These are phyloP conservation scores for Phytophthora pistaciae DNA, from an alignment of 352 stramenopile species.

Conservation along the genomic window DNA sequence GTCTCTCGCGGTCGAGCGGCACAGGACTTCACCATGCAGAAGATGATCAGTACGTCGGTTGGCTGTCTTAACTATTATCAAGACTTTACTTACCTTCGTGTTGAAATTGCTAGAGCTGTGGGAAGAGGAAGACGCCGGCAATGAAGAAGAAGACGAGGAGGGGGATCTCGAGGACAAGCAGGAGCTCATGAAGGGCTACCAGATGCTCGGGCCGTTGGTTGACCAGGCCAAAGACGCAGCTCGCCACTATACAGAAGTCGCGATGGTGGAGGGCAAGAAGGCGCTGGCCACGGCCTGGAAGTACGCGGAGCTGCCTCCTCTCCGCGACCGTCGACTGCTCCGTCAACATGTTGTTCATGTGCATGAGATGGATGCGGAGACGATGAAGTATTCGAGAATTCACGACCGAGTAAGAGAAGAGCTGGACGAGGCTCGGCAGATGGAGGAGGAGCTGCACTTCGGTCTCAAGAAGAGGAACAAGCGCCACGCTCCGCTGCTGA, in stretches of 20 bases:
- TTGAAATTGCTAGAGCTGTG: constrained; percentile 56
- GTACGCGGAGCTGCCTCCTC: constrained; percentile 66
- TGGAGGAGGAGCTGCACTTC: constrained; percentile 55
- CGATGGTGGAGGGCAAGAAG: constrained; percentile 53
- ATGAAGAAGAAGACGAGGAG: constrained; percentile 54
- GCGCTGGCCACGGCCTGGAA: constrained; percentile 52
- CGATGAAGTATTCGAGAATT: constrained; percentile 61
- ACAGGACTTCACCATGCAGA: constrained; percentile 80
- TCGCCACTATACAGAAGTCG: constrained; percentile 44
- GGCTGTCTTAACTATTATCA: no score
- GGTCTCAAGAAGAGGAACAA: constrained; percentile 70
- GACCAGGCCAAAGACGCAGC: constrained; percentile 56
- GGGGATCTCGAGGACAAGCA: constrained; percentile 64
- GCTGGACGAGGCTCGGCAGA: constrained; percentile 45
- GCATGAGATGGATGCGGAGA: constrained; percentile 67
- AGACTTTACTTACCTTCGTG: no score
- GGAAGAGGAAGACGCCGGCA: constrained; percentile 64
- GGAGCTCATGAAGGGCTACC: constrained; percentile 66
- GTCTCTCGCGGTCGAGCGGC: constrained; percentile 62
- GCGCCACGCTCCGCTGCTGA: constrained; percentile 57
- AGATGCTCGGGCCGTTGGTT: constrained; percentile 52
- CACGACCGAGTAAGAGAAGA: constrained; percentile 51
- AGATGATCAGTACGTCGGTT: constrained; percentile 69
- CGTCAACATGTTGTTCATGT: constrained; percentile 71
- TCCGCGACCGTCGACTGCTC: constrained; percentile 61